These are phyloP conservation scores for Fonsecaea pugnacius DNA, from an alignment of 2,329 filamentous ascomycete species.

Conservation along the genomic window DNA sequence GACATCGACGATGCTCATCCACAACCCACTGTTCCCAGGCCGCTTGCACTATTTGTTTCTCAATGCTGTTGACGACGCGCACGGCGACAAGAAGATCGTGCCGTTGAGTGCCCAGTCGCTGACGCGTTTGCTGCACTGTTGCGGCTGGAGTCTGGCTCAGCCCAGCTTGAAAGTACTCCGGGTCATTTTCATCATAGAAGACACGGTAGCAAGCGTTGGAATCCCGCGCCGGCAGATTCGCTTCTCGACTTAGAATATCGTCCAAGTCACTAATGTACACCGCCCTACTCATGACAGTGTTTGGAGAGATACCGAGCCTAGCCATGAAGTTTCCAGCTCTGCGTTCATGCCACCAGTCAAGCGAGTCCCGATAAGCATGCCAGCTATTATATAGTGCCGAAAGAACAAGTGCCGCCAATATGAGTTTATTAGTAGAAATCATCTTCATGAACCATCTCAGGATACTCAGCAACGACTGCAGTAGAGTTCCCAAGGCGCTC, in stretches of 20 bases:
- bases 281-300: conserved; percentile 79
- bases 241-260: conserved; percentile 50
- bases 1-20: conserved; percentile 77
- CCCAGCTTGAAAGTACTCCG: conserved; percentile 42
- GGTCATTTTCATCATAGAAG: conserved; percentile 48
- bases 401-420: conserved; percentile 69
- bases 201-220: conserved; percentile 49
- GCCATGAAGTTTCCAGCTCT: conserved; percentile 80
- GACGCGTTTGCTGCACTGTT: conserved; percentile 75
- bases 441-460: conserved; percentile 70
- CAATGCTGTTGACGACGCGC: conserved; percentile 85
- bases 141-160: conserved; percentile 34
- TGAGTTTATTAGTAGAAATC: conserved; percentile 72
- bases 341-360: conserved; percentile 84
- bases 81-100: conserved; percentile 91
- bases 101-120: conserved; percentile 79
- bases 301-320: conserved; percentile 76
- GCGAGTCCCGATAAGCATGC: conserved; percentile 72
- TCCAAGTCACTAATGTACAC: conserved; percentile 84
- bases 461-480: conserved; percentile 74
- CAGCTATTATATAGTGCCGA: conserved; percentile 76
- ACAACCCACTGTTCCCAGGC: conserved; percentile 94
- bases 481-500: conserved; percentile 73
- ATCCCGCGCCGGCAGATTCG: conserved; percentile 30
- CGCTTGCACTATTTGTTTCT: conserved; percentile 79